Conservation (phyloP, 805 yeast species). For the Zygotorulaspora sp. region DNA sequence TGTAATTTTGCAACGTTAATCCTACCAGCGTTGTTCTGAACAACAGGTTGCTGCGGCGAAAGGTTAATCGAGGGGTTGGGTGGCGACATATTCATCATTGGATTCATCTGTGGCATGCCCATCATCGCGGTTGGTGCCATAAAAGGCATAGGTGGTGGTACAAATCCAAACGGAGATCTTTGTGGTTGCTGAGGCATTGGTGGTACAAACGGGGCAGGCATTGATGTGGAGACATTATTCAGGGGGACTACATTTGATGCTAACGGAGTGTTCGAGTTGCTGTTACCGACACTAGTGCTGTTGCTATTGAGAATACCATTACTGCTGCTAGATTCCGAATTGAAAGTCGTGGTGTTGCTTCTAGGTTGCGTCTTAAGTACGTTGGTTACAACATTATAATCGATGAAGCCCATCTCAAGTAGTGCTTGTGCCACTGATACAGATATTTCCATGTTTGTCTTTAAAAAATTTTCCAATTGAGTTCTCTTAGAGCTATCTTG, state of each 20-base stretch:
- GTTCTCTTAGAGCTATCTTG: conserved; percentile 43
- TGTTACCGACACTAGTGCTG: conserved; percentile 10
- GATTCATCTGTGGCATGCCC: conserved; percentile 9
- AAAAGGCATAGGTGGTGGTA: conserved; percentile 18
- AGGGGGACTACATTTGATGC: conserved; percentile 9
- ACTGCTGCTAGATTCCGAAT: conserved; percentile 18
- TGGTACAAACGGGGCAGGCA: conserved; percentile 16
- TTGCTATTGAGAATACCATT: conserved; percentile 11
- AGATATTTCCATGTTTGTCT: conserved; percentile 53
- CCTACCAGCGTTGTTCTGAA: conserved; percentile 38
- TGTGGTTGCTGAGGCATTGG: conserved; percentile 17
- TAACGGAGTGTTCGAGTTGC: conserved; percentile 14
- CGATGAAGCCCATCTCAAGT: conserved; percentile 71
- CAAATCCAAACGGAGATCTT: conserved; percentile 16
- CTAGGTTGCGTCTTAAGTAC: conserved; percentile 35
- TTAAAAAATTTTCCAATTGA: conserved; percentile 52
- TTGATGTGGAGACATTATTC: conserved; percentile 7
- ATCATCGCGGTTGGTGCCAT: conserved; percentile 13
- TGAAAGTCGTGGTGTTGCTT: conserved; percentile 16
- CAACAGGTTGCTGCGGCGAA: conserved; percentile 9
- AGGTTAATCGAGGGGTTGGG: conserved; percentile 12
- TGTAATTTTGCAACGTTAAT: conserved; percentile 46
- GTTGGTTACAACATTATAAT: conserved; percentile 59
- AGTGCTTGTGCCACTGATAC: conserved; percentile 69
- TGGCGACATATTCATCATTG: conserved; percentile 10